These are phyloP conservation scores for Sutorius australiensis DNA, from an alignment of 768 basidiomycete genomes.

Conservation along the genomic window DNA sequence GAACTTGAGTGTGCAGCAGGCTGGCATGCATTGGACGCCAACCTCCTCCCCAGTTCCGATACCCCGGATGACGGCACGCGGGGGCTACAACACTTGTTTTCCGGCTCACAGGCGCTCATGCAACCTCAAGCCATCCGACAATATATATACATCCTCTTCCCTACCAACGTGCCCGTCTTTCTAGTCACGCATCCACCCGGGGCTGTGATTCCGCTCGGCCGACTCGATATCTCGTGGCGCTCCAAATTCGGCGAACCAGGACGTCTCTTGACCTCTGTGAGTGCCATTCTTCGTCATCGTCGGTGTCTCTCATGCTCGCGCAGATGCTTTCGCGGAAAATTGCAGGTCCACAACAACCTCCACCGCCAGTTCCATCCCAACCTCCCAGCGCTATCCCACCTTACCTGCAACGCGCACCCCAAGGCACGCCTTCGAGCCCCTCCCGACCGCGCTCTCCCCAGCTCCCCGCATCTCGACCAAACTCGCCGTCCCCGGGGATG, in stretches of 20 bases:
- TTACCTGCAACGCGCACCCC: conserved; percentile 61
- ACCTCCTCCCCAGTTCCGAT: conserved; percentile 29
- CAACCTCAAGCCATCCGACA: conserved; percentile 84
- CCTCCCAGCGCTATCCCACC: conserved; percentile 72
- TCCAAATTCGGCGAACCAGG: conserved; percentile 85
- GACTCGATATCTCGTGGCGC: conserved; percentile 85
- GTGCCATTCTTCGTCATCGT: conserved; percentile 8
- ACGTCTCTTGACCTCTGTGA: conserved; percentile 75
- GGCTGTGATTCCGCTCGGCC: conserved; percentile 72
- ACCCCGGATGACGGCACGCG: conserved; percentile 5
- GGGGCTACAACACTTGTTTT: conserved; percentile 43
- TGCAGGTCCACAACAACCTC: conserved; percentile 44
- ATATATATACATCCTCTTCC: conserved; percentile 79
- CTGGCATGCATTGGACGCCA: conserved; percentile 59
- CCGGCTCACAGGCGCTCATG: conserved; percentile 64
- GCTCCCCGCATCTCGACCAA: conserved; percentile 47
- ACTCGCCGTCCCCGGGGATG: conserved; percentile 49
- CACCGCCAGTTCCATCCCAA: conserved; percentile 30
- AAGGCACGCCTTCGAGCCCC: conserved; percentile 35
- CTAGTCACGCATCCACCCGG: conserved; percentile 61
- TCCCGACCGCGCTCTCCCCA: conserved; percentile 61
- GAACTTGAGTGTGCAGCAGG: conserved; percentile 67
- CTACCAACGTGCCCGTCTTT: conserved; percentile 40
- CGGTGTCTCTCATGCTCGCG: not conserved
- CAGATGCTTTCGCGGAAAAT: conserved; percentile 79